Percentiles rank a stretch among this genome's conserved stretches.
Conservation (phyloP, 73 alveolate genomes). For the Paramecium biaurelia region DNA sequence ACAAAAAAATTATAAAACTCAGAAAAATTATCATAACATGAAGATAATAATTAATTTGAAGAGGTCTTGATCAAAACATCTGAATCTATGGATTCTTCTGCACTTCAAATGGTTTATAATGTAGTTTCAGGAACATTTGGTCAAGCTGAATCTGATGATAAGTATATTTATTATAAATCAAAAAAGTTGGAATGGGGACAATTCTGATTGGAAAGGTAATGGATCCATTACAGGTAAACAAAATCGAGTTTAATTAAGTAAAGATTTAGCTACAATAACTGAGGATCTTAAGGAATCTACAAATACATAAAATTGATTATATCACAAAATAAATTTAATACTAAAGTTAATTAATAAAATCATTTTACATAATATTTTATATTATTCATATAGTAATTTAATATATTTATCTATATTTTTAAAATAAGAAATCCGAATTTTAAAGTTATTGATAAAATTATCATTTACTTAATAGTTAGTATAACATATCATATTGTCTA, state of each 20-base stretch:
- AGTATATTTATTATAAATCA: background rate
- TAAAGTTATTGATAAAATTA: background rate
- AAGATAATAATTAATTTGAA: background rate
- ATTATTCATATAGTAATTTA: too few species aligned
- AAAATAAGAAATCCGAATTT: background rate
- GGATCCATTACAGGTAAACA: background rate
- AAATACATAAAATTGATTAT: slow-evolving; percentile 36
- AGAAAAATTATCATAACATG: background rate
- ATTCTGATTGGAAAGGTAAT: slow-evolving; percentile 22
- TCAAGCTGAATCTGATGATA: background rate
- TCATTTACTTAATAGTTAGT: background rate
- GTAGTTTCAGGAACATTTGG: slow-evolving; percentile 37
- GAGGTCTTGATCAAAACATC: background rate
- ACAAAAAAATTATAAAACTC: background rate
- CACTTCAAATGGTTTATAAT: background rate
- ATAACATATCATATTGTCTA: background rate
- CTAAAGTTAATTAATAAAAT: background rate
- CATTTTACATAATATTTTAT: background rate
- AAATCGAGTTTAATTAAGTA: background rate
- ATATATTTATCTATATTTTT: too few species aligned
- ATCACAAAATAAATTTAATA: background rate
- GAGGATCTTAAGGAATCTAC: slow-evolving; percentile 44
- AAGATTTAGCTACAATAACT: slow-evolving; percentile 28
- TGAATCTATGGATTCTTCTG: background rate
- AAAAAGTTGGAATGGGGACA: slow-evolving; percentile 35